Evolutionary conservation across 345 rosid species (phyloP).

Genomic region (Eucalyptus cladocalyx): DNA sequence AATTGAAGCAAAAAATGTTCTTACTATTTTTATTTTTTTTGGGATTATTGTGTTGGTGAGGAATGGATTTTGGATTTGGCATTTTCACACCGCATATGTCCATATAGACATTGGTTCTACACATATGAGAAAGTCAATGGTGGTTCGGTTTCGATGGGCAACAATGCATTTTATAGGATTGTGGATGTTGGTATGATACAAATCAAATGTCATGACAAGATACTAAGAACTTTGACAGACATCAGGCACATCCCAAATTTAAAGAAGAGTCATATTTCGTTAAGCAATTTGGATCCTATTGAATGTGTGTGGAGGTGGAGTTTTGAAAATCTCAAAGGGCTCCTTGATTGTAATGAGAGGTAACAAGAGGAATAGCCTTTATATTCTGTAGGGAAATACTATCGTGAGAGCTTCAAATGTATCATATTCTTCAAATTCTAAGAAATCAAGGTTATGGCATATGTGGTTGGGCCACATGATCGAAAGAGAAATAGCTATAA

Average conservation of each 20-base stretch:
- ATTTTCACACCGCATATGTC: background rate
- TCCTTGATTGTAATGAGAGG: background rate
- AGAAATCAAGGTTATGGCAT: background rate
- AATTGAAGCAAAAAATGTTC: background rate
- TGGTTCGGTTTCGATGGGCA: background rate
- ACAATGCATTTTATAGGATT: background rate
- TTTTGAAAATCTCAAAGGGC: too few species aligned
- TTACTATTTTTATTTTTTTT: too few species aligned
- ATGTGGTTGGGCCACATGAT: background rate
- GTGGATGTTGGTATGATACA: background rate
- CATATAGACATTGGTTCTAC: background rate
- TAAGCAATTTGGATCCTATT: background rate
- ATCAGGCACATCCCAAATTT: too few species aligned
- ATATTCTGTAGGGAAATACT: accelerated
- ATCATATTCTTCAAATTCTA: background rate
- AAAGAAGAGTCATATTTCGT: background rate
- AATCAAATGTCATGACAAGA: background rate
- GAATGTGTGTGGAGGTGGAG: background rate
- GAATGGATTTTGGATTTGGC: background rate
- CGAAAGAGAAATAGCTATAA: background rate
- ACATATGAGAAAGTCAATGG: background rate
- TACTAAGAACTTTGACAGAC: background rate
- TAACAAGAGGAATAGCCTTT: background rate
- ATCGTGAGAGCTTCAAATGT: background rate
- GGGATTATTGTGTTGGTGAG: background rate